Percentiles rank a stretch among this genome's conserved stretches.
phyloP scores from a whole-genome alignment of 139 green algal species.

The Chlamydomonas sphaeroides region DNA sequence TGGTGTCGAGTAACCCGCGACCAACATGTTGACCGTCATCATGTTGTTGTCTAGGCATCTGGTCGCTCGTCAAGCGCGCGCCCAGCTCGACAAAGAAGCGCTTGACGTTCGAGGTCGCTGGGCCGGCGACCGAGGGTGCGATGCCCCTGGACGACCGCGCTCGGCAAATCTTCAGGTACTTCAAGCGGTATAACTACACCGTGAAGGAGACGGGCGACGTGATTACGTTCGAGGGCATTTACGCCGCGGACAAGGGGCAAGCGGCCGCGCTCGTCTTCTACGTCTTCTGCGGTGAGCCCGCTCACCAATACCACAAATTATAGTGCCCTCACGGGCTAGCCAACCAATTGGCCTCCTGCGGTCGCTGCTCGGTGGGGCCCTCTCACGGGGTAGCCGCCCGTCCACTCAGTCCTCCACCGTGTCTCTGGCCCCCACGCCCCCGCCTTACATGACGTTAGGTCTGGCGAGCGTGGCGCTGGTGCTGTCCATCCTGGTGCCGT shows the following conservation, averaged over 20 bases:
- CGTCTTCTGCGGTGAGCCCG: conserved; percentile 74
- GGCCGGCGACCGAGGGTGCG: conserved; percentile 59
- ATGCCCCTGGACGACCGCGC: conserved; percentile 77
- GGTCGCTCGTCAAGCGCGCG: conserved; percentile 90
- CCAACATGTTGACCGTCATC: no score
- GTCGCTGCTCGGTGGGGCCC: no score
- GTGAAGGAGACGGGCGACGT: conserved; percentile 88
- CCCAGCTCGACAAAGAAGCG: conserved; percentile 82
- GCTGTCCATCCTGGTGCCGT: conserved; percentile 72
- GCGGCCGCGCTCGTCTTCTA: conserved; percentile 87
- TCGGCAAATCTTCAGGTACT: conserved; percentile 79
- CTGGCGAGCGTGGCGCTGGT: conserved; percentile 85
- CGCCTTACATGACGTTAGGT: no score
- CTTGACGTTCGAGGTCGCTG: conserved; percentile 82
- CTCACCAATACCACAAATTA: no score
- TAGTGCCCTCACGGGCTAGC: no score
- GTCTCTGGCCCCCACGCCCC: no score
- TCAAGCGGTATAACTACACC: conserved; percentile 87
- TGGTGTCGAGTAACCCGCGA: no score
- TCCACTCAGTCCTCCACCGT: no score
- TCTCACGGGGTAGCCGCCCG: no score
- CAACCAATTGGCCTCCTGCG: no score
- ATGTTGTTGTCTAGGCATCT: conserved; percentile 77
- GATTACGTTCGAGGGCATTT: conserved; percentile 88
- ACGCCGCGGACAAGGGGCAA: conserved; percentile 80